phyloP scores from a whole-genome alignment of 768 basidiomycete species.

The Royoungia palumana region DNA sequence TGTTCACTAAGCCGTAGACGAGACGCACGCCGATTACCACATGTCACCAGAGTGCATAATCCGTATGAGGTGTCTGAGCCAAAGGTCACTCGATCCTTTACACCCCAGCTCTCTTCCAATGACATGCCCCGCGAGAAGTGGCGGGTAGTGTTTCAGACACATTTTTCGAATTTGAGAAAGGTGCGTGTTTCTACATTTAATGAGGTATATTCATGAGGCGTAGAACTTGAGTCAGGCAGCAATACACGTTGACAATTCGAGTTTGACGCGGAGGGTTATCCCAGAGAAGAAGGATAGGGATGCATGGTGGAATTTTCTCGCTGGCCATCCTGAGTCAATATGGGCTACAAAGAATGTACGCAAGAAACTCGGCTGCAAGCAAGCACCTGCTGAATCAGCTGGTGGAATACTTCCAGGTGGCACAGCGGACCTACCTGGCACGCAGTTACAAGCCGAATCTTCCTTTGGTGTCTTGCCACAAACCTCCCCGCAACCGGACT shows the following conservation, averaged over 20 bases:
- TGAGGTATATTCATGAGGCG: conserved; percentile 6
- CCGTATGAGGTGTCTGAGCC: conserved; percentile 54
- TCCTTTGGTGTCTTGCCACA: not conserved
- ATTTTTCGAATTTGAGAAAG: conserved; percentile 65
- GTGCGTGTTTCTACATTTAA: conserved; percentile 23
- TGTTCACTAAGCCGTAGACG: conserved; percentile 46
- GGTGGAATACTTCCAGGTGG: not conserved
- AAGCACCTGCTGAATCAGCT: conserved; percentile 35
- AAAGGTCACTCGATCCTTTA: conserved; percentile 16
- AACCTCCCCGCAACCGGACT: not conserved
- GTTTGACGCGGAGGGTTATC: conserved; percentile 37
- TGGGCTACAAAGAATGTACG: conserved; percentile 48
- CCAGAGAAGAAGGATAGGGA: conserved; percentile 74
- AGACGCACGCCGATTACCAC: conserved; percentile 64
- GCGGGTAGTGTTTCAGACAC: conserved; percentile 53
- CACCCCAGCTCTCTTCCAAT: conserved; percentile 22
- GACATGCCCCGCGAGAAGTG: conserved; percentile 65
- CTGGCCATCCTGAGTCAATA: conserved; percentile 61
- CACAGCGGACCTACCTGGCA: not conserved
- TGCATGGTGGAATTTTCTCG: conserved; percentile 75
- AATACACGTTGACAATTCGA: conserved; percentile 28
- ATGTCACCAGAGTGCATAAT: conserved; percentile 60
- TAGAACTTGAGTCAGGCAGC: conserved; percentile 70
- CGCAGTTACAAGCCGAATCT: conserved; percentile 2
- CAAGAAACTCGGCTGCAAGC: conserved; percentile 29